Base-by-base conservation (phyloP, 169 alveolate genomes). In the Plasmodium sp. region DNA sequence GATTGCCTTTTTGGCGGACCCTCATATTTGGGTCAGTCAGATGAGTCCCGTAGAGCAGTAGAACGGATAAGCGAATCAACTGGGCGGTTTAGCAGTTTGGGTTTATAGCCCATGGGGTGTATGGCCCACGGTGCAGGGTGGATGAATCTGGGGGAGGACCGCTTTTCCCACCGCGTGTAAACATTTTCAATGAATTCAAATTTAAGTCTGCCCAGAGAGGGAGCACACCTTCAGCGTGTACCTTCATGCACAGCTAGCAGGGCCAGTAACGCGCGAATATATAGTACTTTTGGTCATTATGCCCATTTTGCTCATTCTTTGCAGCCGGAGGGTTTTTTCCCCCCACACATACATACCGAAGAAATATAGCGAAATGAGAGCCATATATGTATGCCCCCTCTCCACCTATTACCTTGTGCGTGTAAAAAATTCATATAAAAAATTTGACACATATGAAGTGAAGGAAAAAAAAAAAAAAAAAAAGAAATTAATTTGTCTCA, bases 401-500 rank as follows among this genome's bases (percentile, higher is more conserved):
- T 43, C 3, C 12, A 43, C 36, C 58, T 9, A 80, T 80, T 80
- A 43, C 58, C 58, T 80, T 34, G 14, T 12, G 14, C 2, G 12
- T 80, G 73, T 79, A 48, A 80, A 33, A 43, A 80, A 80, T 80
- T 80, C 56, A 31, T 27, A 18, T 27, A 45, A 80, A 27, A 12
- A 36, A 34, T 34, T 77, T 77, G 84, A 31, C 54, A 34, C 58
- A 77, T 75, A 45, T 75, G 5, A 77, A 33, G 27, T 31, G 27
- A 34, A 77, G 56, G 56, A 80, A 80, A 48, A 14, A 34, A 82
- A 82, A 82, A 82, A n/a, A 82, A 82, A 82, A 18, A 12, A 31
- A 81, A 82, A 9, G 39, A 82, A 82, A 83, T 41, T 83, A 83
- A 83, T 83, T 83, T 83, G 91, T 54, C 81, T 33, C 48, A 56